Conservation (phyloP, 441 rosid species). For the California macrophylla region DNA sequence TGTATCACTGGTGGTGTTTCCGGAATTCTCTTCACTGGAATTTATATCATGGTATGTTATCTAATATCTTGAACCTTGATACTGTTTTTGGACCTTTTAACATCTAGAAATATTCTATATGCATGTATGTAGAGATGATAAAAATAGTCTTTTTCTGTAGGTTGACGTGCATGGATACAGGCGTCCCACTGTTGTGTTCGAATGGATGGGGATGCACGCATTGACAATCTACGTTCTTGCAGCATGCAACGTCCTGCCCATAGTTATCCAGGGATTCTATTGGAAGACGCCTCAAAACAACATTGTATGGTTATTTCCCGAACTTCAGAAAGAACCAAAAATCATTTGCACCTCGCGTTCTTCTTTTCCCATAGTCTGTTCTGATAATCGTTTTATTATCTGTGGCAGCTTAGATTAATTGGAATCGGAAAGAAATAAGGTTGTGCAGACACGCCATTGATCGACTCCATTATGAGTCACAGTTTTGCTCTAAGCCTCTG, state of each 20-base stretch:
- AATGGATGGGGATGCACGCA: constrained; percentile 82
- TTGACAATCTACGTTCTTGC: constrained; percentile 46
- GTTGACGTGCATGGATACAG: constrained; percentile 53
- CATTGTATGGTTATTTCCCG: constrained; percentile 32
- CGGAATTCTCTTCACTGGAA: constrained; percentile 55
- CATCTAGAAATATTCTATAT: neutral
- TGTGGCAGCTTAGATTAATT: constrained; percentile 32
- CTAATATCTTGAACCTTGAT: neutral
- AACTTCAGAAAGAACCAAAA: constrained; percentile 4
- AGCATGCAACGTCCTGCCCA: constrained; percentile 54
- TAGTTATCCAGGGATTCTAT: constrained; percentile 65
- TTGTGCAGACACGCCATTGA: neutral
- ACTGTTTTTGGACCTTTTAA: neutral
- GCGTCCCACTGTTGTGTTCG: constrained; percentile 32
- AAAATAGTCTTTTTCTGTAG: constrained; percentile 23
- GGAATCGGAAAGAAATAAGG: neutral
- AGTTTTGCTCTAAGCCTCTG: neutral
- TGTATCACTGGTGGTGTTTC: constrained; percentile 62
- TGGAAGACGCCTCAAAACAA: constrained; percentile 63
- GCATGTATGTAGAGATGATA: neutral
- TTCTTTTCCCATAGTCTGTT: neutral
- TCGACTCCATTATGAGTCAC: neutral
- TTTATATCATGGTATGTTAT: constrained; percentile 51
- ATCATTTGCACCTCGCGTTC: neutral
- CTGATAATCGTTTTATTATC: neutral